Conservation (phyloP, 1,284 basidiomycete genomes). For the Heterobasidion parviporum region DNA sequence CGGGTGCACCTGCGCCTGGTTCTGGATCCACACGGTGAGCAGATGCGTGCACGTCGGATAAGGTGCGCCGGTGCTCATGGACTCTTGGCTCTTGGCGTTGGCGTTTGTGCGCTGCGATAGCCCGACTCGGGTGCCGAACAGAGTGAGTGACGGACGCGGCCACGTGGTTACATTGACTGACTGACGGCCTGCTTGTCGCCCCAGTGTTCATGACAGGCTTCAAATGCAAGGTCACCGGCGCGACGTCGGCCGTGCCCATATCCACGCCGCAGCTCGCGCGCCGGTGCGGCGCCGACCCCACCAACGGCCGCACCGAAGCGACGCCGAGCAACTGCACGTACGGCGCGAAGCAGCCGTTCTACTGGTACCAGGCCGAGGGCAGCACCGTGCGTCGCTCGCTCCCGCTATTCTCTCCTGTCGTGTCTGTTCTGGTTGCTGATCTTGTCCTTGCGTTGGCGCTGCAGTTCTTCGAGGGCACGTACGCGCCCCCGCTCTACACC, state of each 20-base stretch:
- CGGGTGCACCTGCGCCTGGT: slow-evolving; percentile 64
- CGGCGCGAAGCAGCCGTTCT: slow-evolving; percentile 57
- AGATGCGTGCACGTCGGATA: background rate
- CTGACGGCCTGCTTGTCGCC: background rate
- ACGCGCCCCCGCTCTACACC: slow-evolving; percentile 48
- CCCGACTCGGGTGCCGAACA: slow-evolving; percentile 36
- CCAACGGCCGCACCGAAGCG: slow-evolving; percentile 23
- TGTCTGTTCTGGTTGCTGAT: background rate
- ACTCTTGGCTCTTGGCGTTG: background rate
- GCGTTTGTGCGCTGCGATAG: slow-evolving; percentile 10
- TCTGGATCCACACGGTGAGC: slow-evolving; percentile 59
- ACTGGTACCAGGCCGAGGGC: slow-evolving; percentile 54
- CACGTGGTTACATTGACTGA: no score
- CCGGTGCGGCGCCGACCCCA: slow-evolving; percentile 49
- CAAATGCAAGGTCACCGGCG: slow-evolving; percentile 57
- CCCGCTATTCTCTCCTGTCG: background rate
- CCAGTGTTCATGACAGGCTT: slow-evolving; percentile 70
- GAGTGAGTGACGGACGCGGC: slow-evolving; percentile 22
- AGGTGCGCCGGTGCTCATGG: background rate
- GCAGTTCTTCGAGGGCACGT: slow-evolving; percentile 48
- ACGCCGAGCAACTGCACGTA: slow-evolving; percentile 49
- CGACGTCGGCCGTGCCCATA: slow-evolving; percentile 42
- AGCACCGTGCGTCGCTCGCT: slow-evolving; percentile 39
- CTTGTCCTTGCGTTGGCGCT: background rate
- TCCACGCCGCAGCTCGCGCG: slow-evolving; percentile 44